A percentile compares a stretch with the other conserved stretches of the same genome.
Conservation (phyloP, 441 rosid genomes). For the Pelargonium fulgidum region DNA sequence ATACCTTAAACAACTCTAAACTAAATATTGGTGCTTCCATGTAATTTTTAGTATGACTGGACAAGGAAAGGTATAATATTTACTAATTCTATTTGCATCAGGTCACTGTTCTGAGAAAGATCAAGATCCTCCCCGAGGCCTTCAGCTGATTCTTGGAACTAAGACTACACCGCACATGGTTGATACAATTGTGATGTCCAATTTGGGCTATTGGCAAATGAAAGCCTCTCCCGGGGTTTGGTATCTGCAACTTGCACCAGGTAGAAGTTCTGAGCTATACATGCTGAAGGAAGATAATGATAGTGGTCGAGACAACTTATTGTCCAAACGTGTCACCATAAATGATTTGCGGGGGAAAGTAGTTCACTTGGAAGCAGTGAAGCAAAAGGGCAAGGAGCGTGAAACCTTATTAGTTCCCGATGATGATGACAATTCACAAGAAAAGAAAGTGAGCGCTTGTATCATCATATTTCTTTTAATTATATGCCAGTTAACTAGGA, state of each 20-base stretch:
- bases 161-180: conserved; percentile 84
- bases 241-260: conserved; percentile 97
- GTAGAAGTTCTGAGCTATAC: conserved; percentile 90
- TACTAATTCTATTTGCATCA: conserved; percentile 21
- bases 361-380: conserved; percentile 83
- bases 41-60: conserved; percentile 18
- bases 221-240: conserved; percentile 98
- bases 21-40: neutral
- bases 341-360: conserved; percentile 94
- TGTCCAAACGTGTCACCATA: conserved; percentile 68
- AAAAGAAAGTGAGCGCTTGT: conserved; percentile 43
- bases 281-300: conserved; percentile 50
- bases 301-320: conserved; percentile 39
- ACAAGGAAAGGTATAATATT: conserved; percentile 11
- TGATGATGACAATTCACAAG: conserved; percentile 42
- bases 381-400: conserved; percentile 89
- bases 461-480: conserved; percentile 11
- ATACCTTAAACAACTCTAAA: neutral
- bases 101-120: conserved; percentile 99
- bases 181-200: conserved; percentile 98
- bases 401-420: conserved; percentile 71
- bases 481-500: conserved; percentile 12
- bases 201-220: conserved; percentile 99
- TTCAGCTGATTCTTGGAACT: conserved; percentile 96
- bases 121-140: conserved; percentile 94